A percentile compares a stretch with the other conserved stretches of the same genome.
Conservation (phyloP, 352 stramenopile species). For the Pythium sp. region DNA sequence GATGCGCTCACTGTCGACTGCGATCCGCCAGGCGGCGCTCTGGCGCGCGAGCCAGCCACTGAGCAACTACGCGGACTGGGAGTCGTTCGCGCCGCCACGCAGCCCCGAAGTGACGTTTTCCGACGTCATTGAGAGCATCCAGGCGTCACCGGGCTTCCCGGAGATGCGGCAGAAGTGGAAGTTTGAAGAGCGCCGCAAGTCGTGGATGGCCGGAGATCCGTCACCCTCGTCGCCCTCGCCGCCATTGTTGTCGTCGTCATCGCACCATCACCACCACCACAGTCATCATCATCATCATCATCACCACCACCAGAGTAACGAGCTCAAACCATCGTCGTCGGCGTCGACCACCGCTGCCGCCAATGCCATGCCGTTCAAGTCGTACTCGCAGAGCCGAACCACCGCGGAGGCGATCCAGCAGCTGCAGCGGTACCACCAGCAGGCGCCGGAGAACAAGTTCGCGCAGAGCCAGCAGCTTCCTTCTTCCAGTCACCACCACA, state of each 20-base stretch:
- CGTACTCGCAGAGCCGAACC: slow-evolving; percentile 32
- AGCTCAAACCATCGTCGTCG: slow-evolving; percentile 3
- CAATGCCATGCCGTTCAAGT: slow-evolving; percentile 26
- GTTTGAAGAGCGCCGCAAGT: slow-evolving; percentile 63
- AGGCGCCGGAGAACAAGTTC: slow-evolving; percentile 8
- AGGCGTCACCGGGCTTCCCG: slow-evolving; percentile 37
- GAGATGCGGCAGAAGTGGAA: slow-evolving; percentile 49
- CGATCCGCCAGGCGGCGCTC: slow-evolving; percentile 72
- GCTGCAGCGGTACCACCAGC: slow-evolving; percentile 19
- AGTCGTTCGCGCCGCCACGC: slow-evolving; percentile 47
- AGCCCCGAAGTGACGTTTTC: slow-evolving; percentile 73
- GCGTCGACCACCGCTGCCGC: slow-evolving; percentile 15
- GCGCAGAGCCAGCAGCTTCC: slow-evolving; percentile 31
- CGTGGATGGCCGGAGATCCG: slow-evolving; percentile 70
- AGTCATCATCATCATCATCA: neutral
- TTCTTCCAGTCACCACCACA: slow-evolving; percentile 16
- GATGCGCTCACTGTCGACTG: slow-evolving; percentile 72
- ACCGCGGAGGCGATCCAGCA: slow-evolving; percentile 18
- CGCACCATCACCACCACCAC: neutral
- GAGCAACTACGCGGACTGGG: slow-evolving; percentile 66
- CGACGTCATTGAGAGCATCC: slow-evolving; percentile 69
- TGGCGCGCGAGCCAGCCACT: slow-evolving; percentile 77
- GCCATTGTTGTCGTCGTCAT: neutral
- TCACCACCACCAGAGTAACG: slow-evolving; percentile 17
- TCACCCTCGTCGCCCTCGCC: slow-evolving; percentile 9